phyloP scores from a whole-genome alignment of 257 asterid species.

The Gentiana straminea region DNA sequence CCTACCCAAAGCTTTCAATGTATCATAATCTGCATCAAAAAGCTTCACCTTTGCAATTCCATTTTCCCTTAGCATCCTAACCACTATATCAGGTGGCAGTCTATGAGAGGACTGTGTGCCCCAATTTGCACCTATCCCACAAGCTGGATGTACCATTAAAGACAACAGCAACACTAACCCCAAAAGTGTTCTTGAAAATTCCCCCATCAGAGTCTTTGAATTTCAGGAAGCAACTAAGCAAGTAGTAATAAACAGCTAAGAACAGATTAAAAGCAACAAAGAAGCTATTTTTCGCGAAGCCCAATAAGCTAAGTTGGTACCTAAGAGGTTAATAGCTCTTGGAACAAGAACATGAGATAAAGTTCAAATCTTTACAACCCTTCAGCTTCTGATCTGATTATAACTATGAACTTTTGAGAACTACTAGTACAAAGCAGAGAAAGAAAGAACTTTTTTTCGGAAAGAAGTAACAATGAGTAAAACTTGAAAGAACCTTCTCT shows the following conservation, averaged over 20 bases:
- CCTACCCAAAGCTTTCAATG: conserved; percentile 51
- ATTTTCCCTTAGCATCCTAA: conserved; percentile 63
- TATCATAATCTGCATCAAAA: conserved; percentile 70
- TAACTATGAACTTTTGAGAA: neutral
- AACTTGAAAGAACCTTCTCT: neutral
- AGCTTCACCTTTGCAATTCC: conserved; percentile 83
- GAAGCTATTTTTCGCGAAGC: neutral
- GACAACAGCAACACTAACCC: conserved; percentile 8
- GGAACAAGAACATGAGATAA: neutral
- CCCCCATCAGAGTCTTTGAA: conserved; percentile 8
- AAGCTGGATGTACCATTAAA: conserved; percentile 21
- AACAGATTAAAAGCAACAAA: neutral
- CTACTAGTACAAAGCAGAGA: neutral
- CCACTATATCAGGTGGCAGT: conserved; percentile 56
- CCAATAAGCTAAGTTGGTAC: neutral
- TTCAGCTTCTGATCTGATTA: conserved; percentile 4
- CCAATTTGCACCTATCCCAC: conserved; percentile 85
- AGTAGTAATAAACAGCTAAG: neutral
- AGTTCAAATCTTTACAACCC: conserved; percentile 11
- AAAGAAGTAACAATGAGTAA: neutral
- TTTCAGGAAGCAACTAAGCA: neutral
- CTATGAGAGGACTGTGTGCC: conserved; percentile 67
- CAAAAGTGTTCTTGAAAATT: conserved; percentile 8
- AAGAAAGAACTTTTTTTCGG: neutral
- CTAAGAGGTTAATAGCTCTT: neutral